phyloP scores from a whole-genome alignment of 1,284 basidiomycete species.

The Rugosomyces carneus region DNA sequence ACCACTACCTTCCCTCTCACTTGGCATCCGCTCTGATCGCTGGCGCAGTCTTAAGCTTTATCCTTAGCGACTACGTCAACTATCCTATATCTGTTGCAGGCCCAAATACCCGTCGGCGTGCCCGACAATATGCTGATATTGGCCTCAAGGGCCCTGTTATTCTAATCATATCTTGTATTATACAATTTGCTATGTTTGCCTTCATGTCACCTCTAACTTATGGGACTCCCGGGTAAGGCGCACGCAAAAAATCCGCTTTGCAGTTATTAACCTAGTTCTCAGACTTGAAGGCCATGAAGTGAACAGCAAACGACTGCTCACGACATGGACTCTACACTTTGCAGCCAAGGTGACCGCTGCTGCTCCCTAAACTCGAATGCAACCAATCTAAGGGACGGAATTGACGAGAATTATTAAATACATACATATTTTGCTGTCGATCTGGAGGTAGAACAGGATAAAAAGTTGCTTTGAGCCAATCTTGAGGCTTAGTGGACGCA shows the following conservation, averaged over 20 bases:
- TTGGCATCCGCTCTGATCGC: constrained; percentile 89
- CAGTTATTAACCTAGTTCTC: constrained; percentile 13
- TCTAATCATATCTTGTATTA: constrained; percentile 52
- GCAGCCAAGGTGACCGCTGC: constrained; percentile 56
- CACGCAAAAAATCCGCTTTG: neutral
- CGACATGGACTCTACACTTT: constrained; percentile 82
- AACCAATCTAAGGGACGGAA: neutral
- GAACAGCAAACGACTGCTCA: constrained; percentile 64
- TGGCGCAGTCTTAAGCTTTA: constrained; percentile 88
- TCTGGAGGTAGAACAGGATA: neutral
- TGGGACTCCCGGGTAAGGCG: constrained; percentile 79
- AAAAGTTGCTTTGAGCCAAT: neutral
- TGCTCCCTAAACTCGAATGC: neutral
- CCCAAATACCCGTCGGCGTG: constrained; percentile 47
- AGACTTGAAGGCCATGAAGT: constrained; percentile 73
- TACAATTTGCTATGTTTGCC: constrained; percentile 63
- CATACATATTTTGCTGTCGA: constrained; percentile 4
- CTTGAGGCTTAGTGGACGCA: no score
- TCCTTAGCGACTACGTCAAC: constrained; percentile 89
- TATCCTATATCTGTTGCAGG: constrained; percentile 79
- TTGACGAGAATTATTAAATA: constrained; percentile 15
- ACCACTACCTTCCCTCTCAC: constrained; percentile 97
- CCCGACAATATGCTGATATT: constrained; percentile 65
- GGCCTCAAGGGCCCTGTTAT: constrained; percentile 62
- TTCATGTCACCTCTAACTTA: constrained; percentile 88